Percentiles rank a stretch among this genome's conserved stretches.
phyloP scores from a whole-genome alignment of 208 protist genomes.

The Crithidia sp. region DNA sequence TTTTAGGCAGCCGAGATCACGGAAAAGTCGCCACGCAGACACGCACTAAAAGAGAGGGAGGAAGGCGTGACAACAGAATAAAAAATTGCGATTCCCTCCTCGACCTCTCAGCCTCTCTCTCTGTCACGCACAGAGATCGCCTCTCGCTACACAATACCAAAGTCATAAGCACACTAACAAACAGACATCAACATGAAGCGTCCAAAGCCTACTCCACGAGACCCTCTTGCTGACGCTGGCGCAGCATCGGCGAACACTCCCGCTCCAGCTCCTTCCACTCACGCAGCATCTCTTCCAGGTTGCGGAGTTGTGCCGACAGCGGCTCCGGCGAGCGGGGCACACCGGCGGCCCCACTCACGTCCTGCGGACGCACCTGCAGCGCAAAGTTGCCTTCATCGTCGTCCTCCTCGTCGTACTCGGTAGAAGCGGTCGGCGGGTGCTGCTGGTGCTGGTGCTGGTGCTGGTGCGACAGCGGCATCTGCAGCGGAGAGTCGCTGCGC shows the following conservation, averaged over 20 bases:
- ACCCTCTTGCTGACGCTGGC: slow-evolving; percentile 1
- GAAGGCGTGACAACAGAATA: too few species aligned
- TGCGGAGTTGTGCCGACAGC: slow-evolving; percentile 35
- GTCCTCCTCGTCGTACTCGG: not conserved
- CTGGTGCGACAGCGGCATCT: not conserved
- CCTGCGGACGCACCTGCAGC: not conserved
- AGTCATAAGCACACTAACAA: not conserved
- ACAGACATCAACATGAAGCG: not conserved
- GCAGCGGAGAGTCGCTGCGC: not conserved
- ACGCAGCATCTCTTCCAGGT: slow-evolving; percentile 46
- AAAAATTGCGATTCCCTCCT: too few species aligned
- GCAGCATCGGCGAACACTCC: slow-evolving; percentile 33
- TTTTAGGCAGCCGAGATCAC: too few species aligned
- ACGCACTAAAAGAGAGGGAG: too few species aligned
- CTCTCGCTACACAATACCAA: too few species aligned
- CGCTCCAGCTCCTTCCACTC: slow-evolving; percentile 61
- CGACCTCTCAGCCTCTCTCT: too few species aligned
- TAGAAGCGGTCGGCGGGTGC: not conserved
- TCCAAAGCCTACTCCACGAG: slow-evolving; percentile 2
- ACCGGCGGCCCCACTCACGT: not conserved
- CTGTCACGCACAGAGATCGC: too few species aligned
- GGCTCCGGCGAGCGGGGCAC: slow-evolving; percentile 8
- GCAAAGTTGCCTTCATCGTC: not conserved
- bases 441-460: too few species aligned
- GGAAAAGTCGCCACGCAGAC: too few species aligned